These are phyloP conservation scores for Phialophora chinensis DNA, from an alignment of 2,329 filamentous ascomycete species.

Conservation along the genomic window DNA sequence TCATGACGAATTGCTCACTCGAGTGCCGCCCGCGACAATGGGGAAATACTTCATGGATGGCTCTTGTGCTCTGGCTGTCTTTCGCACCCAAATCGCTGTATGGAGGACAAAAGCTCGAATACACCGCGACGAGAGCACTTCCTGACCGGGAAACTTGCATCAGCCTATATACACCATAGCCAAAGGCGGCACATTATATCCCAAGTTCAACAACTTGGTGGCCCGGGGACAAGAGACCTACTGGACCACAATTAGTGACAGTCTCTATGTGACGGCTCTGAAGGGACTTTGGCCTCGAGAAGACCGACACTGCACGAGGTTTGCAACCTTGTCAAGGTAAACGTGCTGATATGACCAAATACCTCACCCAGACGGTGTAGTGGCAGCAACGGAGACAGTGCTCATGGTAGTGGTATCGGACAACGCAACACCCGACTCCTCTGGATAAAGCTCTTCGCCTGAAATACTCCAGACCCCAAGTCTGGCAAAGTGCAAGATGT, in stretches of 20 bases:
- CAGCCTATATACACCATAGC: neutral
- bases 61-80: neutral
- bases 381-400: neutral
- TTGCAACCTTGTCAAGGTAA: neutral
- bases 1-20: too few species aligned
- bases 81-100: neutral
- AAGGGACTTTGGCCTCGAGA: neutral
- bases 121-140: neutral
- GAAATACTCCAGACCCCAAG: too few species aligned
- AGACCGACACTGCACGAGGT: neutral
- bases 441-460: too few species aligned
- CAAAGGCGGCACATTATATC: neutral
- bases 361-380: neutral
- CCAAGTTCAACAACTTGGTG: neutral
- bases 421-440: too few species aligned
- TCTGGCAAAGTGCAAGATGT: too few species aligned
- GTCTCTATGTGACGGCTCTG: neutral
- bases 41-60: too few species aligned
- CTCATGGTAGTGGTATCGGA: too few species aligned
- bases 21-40: too few species aligned
- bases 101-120: neutral
- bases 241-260: neutral
- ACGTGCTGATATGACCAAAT: neutral
- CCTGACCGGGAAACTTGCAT: neutral
- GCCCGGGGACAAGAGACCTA: neutral